These are phyloP conservation scores for Morella rubra DNA, from an alignment of 306 rosid species.

Conservation along the genomic window DNA sequence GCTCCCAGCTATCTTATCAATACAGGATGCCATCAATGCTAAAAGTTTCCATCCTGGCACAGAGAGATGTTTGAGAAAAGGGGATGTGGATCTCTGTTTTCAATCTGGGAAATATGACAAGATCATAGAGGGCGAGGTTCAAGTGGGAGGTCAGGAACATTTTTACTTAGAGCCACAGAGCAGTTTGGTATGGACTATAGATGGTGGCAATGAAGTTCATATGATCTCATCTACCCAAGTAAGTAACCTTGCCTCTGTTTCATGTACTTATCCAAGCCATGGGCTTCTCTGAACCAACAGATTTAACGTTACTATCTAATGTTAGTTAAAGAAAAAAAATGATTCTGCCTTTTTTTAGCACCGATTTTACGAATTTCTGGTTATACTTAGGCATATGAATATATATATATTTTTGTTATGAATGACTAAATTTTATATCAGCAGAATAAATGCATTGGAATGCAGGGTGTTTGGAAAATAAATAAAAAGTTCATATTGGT, in stretches of 20 bases:
- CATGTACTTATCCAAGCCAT: constrained; percentile 3
- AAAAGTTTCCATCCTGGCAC: constrained; percentile 74
- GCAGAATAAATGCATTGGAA: neutral
- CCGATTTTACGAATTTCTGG: neutral
- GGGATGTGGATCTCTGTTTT: constrained; percentile 80
- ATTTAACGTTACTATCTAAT: neutral
- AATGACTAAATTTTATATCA: neutral
- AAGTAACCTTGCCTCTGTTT: constrained; percentile 27
- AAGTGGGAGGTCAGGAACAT: constrained; percentile 95
- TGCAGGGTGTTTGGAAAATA: neutral
- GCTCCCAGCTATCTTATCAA: constrained; percentile 78
- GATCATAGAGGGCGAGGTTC: constrained; percentile 84
- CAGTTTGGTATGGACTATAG: constrained; percentile 82
- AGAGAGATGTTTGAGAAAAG: constrained; percentile 63
- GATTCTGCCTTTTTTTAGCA: neutral
- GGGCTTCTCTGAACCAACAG: neutral
- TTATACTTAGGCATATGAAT: neutral
- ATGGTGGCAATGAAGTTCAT: constrained; percentile 94
- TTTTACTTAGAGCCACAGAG: constrained; percentile 89
- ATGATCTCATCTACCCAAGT: constrained; percentile 96
- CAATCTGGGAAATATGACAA: constrained; percentile 73
- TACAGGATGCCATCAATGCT: constrained; percentile 81
- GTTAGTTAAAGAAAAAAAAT: too few species aligned
- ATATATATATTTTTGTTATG: neutral
- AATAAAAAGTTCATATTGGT: neutral